Evolutionary conservation across 108 stramenopile species (phyloP).

Genomic region (Discostella pseudostelligera): DNA sequence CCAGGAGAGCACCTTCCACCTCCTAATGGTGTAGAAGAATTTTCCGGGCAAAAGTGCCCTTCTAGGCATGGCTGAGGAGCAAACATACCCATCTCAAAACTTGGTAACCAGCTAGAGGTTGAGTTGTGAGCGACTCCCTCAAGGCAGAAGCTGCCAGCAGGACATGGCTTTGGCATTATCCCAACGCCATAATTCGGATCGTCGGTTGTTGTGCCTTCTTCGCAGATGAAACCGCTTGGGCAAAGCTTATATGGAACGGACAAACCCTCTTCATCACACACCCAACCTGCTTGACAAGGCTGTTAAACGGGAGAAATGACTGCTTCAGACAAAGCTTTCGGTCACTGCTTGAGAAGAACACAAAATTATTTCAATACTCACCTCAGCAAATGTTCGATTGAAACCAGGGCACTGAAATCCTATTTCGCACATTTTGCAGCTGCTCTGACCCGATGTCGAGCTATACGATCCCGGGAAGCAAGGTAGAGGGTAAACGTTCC

Average conservation of each 20-base stretch:
- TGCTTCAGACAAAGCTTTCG: background rate
- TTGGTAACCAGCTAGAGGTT: conserved; percentile 61
- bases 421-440: conserved; percentile 72
- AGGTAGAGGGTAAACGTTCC: conserved; percentile 60
- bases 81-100: conserved; percentile 46
- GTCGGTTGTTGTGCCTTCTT: conserved; percentile 66
- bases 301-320: background rate
- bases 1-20: conserved; percentile 69
- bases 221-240: conserved; percentile 78
- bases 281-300: conserved; percentile 78
- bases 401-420: conserved; percentile 83
- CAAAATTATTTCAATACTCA: too few species aligned
- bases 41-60: conserved; percentile 75
- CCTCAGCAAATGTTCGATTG: conserved; percentile 49
- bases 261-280: conserved; percentile 68
- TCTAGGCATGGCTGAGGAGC: conserved; percentile 79
- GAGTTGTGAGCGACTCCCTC: conserved; percentile 76
- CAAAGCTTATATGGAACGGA: conserved; percentile 69
- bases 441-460: conserved; percentile 49
- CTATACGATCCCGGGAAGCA: conserved; percentile 84
- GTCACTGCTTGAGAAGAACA: too few species aligned
- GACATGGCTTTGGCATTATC: conserved; percentile 59
- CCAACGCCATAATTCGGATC: conserved; percentile 50
- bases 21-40: conserved; percentile 59
- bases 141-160: conserved; percentile 74